Base-by-base conservation (phyloP, 257 asterid species). In the Capsicum chinense region DNA sequence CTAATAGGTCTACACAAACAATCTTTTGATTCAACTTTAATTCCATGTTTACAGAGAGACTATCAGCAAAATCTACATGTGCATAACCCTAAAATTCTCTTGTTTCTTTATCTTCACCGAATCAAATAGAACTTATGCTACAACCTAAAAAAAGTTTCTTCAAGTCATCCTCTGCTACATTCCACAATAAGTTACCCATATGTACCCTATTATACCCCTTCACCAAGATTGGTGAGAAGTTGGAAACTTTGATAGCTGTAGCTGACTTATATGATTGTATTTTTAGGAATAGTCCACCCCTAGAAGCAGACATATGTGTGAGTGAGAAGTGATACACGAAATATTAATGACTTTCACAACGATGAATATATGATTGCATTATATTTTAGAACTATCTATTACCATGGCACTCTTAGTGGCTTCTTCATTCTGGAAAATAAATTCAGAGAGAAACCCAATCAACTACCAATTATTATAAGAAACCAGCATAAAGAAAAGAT, bases 381-480 rank as follows among this genome's bases (percentile, higher is more conserved):
- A 92, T 98, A 97, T 97, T 91, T 97, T 98, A 2, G 97, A 93
- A 84, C 98, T 97, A 84, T 94, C 98, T 87, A 97, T 91, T 59
- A 93, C 95, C 90, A 95, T 89, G 26, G 98, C 99, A 88, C 98
- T 90, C 88, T 88, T 92, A 85, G 98, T 92, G 9, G 99, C 99
- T 16, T 95, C 98, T 86, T 95, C 99, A 58, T 97, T 95, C 98
- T 97, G 91, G 85, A 90, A 80, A 86, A 57, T 12, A 37, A 73
- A 85, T 82, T 39, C 39, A 82, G 83, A 79, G 79, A 82, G 71
- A 52, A 63, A 82, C 52, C 10, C 57, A 62, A 47, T 58, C 35
- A 42, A 83, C 54, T 19, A 42, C 3, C 59, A 60, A 52, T 50
- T 48, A 52, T 82, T 26, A 50, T 48, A 17, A 64, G 83, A 56